Conservation (phyloP, 371 early-diverging fungal species). For the Polyrhizophydium stewartii region DNA sequence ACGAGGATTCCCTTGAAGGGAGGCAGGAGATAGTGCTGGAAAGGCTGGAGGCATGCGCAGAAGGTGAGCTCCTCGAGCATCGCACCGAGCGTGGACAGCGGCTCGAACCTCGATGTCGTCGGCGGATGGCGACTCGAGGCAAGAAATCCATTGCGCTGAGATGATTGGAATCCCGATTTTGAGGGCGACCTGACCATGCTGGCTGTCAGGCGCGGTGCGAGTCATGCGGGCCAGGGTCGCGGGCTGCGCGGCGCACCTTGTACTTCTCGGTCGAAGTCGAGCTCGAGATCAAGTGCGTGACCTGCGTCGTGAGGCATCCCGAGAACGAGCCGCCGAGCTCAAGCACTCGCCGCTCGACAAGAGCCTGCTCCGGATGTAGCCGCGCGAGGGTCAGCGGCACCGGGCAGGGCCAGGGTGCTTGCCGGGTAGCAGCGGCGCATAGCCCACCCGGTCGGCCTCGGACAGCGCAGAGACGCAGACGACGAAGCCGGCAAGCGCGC, state of each 20-base stretch:
- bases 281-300: conserved; percentile 2
- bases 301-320: background rate
- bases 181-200: conserved; percentile 3
- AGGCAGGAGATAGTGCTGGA: background rate
- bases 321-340: conserved; percentile 1
- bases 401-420: background rate
- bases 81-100: no score
- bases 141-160: conserved; percentile 7
- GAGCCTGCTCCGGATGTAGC: conserved; percentile 7
- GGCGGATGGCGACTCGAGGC: background rate
- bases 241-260: background rate
- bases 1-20: background rate
- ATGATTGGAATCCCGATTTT: conserved; percentile 7
- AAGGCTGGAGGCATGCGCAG: background rate
- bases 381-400: background rate
- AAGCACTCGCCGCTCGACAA: background rate
- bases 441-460: background rate
- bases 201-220: background rate
- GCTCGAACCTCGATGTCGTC: background rate
- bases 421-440: no score
- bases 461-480: background rate
- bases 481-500: background rate
- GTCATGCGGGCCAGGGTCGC: background rate
- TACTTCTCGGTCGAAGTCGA: conserved; percentile 3
- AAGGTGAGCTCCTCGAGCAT: background rate